Conservation (phyloP, 345 rosid species). For the Diplotaxis tenuifolia region DNA sequence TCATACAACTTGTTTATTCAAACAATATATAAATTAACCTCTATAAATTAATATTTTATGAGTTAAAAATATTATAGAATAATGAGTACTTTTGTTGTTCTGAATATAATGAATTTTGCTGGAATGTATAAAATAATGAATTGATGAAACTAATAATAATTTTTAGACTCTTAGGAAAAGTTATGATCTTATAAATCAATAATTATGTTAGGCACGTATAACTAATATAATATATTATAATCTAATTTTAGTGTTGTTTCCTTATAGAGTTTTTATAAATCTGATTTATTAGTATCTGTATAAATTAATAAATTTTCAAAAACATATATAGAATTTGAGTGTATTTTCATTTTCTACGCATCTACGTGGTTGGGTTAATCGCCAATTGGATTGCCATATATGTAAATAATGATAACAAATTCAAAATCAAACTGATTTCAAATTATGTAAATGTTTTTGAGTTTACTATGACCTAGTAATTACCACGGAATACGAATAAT, state of each 20-base stretch:
- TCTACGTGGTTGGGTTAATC: neutral
- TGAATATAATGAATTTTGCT: neutral
- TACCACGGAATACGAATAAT: neutral
- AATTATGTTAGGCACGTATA: neutral
- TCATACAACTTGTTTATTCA: neutral
- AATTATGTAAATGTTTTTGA: neutral
- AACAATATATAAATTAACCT: neutral
- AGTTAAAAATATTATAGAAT: no score
- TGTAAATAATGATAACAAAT: neutral
- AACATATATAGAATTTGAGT: neutral
- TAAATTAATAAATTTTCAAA: neutral
- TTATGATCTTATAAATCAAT: neutral
- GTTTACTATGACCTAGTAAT: neutral
- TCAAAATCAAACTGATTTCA: neutral
- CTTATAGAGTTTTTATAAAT: neutral
- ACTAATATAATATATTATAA: neutral
- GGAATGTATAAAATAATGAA: neutral
- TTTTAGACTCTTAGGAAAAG: neutral
- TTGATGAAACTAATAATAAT: neutral
- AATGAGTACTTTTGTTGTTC: neutral
- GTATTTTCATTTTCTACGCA: neutral
- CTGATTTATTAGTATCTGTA: neutral
- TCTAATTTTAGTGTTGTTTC: neutral
- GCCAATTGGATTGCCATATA: neutral
- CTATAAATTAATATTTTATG: neutral